Evolutionary conservation across 2,329 filamentous ascomycete genomes (phyloP), one percentile per base, ranked within the genome.

Genomic region (Beauveria sp.): DNA sequence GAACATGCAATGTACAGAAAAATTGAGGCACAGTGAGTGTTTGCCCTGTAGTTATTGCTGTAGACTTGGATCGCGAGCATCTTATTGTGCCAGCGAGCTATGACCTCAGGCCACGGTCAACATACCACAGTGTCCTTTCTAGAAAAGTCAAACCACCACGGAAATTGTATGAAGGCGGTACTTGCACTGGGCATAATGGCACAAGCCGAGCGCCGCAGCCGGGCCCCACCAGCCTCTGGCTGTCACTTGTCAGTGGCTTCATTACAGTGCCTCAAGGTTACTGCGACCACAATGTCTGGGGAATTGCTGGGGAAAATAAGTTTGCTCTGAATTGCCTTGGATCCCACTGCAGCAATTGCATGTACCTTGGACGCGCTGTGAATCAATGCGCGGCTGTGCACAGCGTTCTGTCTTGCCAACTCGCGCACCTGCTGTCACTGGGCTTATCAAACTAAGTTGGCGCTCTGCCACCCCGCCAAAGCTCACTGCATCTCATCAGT

Each of bases 101-200:
- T 71, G 71, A 71, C 69, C 69, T 72, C 69, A 69, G 20, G 24
- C 42, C 18, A n/a, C 3, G 48, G n/a, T n/a, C 50, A 60, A 52
- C 20, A 56, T 68, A 72, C 70, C 72, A 74, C 72, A 73, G 71
- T 75, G 72, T 75, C 73, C 73, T 75, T 74, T 74, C 31, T 24
- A 18, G 31, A 26, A 14, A 52, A 38, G 50, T 52, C 31, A 52
- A n/a, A 38, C n/a, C n/a, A n/a, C 10, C 31, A 24, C 40, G 20
- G 16, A 40, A 26, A n/a, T 26, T 24, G 10, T 55, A 28, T 28
- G 50, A 10, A 2, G 12, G 9, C 16, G 51, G 18, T 42, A 53
- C 51, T 12, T 50, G 20, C 43, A 46, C 31, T 12, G 43, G 18
- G 18, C 43, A 26, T 26, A 22, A n/a, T 31, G 46, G 14, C 51